Conservation (phyloP, 2,329 filamentous ascomycete genomes). For the Xylariaceae sp. region DNA sequence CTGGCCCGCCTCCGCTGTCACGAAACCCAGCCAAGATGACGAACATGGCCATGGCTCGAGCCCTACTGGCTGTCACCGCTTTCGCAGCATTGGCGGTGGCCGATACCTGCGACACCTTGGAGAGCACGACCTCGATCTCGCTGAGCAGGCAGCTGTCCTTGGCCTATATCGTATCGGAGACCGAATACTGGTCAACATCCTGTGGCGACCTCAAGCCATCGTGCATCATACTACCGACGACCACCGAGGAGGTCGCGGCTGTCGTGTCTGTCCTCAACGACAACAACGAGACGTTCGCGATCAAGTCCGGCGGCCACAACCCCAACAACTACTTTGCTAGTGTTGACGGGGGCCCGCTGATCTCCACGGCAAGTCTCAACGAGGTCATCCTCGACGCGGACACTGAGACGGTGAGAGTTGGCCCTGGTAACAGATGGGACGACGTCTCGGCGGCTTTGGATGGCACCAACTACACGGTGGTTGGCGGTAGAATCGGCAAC, state of each 20-base stretch:
- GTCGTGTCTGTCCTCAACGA: constrained; percentile 42
- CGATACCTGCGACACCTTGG: constrained; percentile 31
- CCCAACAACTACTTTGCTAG: constrained; percentile 47
- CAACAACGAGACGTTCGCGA: constrained; percentile 42
- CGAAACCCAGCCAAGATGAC: constrained; percentile 9
- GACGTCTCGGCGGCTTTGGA: constrained; percentile 33
- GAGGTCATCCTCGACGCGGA: constrained; percentile 30
- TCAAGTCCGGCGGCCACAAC: constrained; percentile 51
- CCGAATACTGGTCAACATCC: constrained; percentile 38
- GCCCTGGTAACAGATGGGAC: constrained; percentile 37
- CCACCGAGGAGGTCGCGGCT: constrained; percentile 41
- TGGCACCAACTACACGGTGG: constrained; percentile 32
- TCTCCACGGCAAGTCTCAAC: constrained; percentile 39
- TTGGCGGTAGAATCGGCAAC: constrained; percentile 38
- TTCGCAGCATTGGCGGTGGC: constrained; percentile 8
- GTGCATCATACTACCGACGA: constrained; percentile 40
- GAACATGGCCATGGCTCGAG: constrained; percentile 7
- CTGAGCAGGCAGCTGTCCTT: constrained; percentile 24
- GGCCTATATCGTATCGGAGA: constrained; percentile 30
- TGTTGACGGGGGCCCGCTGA: constrained; percentile 38
- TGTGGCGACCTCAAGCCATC: constrained; percentile 35
- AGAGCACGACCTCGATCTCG: constrained; percentile 22
- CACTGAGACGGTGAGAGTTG: constrained; percentile 33
- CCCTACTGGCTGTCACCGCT: constrained; percentile 9
- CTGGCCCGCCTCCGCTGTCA: no score